A percentile compares a stretch with the other conserved stretches of the same genome.
phyloP scores from a whole-genome alignment of 2,329 filamentous ascomycete genomes.

The Botrytis fragariae region DNA sequence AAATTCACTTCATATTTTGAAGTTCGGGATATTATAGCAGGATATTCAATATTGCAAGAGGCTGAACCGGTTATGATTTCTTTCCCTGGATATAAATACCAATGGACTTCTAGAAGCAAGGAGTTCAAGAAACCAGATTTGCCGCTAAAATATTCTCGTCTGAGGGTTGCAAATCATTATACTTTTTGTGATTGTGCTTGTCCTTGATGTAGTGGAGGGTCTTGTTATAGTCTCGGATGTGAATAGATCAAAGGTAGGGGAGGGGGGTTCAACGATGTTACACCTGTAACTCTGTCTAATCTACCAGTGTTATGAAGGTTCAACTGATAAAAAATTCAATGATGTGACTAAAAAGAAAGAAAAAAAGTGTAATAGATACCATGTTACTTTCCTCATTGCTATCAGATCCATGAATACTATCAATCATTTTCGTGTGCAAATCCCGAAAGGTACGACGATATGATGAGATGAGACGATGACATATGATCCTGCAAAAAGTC shows the following conservation, averaged over 20 bases:
- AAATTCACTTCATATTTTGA: too few species aligned
- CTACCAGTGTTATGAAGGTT: too few species aligned
- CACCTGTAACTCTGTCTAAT: too few species aligned
- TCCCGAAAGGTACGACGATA: background rate
- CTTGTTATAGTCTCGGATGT: background rate
- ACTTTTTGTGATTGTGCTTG: background rate
- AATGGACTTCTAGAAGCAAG: background rate
- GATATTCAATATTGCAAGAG: background rate
- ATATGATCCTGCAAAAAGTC: too few species aligned
- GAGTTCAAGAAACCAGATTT: background rate
- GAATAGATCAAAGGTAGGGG: too few species aligned
- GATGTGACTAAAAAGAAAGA: too few species aligned
- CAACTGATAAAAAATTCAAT: too few species aligned
- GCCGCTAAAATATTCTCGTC: too few species aligned
- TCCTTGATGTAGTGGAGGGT: background rate
- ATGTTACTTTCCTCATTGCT: background rate
- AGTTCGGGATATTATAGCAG: too few species aligned
- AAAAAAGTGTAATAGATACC: too few species aligned
- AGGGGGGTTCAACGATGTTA: too few species aligned
- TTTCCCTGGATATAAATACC: background rate
- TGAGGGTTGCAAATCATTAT: background rate
- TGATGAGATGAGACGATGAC: background rate
- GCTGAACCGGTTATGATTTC: background rate
- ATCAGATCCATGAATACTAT: background rate
- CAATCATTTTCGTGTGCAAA: background rate